Evolutionary conservation across 345 rosid species (phyloP).

Genomic region (Clarkia xantiana): DNA sequence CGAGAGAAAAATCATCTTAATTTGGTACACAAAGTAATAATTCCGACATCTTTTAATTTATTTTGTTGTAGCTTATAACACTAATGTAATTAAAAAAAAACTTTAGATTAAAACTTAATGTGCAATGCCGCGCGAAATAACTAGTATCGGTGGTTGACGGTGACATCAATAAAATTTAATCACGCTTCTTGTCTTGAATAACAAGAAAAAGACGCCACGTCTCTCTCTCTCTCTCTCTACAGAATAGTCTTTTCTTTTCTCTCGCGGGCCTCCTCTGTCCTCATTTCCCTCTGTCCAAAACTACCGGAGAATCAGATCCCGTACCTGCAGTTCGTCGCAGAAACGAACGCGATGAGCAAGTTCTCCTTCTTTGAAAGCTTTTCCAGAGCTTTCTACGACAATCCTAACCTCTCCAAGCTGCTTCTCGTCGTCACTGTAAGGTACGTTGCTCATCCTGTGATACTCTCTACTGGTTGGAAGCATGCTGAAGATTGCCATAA

Average conservation of each 20-base stretch:
- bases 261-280: background rate
- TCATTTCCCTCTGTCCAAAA: constrained; percentile 5
- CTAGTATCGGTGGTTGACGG: too few species aligned
- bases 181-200: background rate
- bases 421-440: constrained; percentile 67
- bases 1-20: too few species aligned
- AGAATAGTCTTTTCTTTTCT: background rate
- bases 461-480: background rate
- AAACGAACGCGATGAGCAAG: constrained; percentile 29
- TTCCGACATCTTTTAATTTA: too few species aligned
- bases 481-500: too few species aligned
- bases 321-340: background rate
- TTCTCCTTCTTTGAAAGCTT: constrained; percentile 41
- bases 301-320: background rate
- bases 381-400: constrained; percentile 50
- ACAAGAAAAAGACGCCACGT: background rate
- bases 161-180: too few species aligned
- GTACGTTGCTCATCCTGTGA: constrained; percentile 18
- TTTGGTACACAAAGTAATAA: too few species aligned
- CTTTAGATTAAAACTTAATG: too few species aligned
- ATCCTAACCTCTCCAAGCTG: constrained; percentile 56
- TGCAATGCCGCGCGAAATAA: too few species aligned
- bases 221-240: constrained; percentile 1
- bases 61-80: too few species aligned
- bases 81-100: too few species aligned